A percentile compares a stretch with the other conserved stretches of the same genome.
Conservation (phyloP, 768 basidiomycete genomes). For the Clavaria fumosa region DNA sequence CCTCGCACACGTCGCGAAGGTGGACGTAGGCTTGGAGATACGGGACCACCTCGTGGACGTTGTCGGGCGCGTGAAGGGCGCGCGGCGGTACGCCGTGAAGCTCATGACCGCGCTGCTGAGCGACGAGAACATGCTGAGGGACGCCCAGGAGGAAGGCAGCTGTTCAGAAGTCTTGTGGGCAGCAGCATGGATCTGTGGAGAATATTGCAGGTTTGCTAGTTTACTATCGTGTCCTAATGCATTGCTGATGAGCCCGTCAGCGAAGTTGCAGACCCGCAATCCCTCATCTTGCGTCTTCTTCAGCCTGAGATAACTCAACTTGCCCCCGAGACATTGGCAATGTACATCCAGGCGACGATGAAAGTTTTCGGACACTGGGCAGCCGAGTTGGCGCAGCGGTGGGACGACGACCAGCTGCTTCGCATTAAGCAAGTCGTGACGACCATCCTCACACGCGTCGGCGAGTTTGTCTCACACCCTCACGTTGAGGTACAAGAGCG, state of each 20-base stretch:
- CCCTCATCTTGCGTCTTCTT: slow-evolving; percentile 54
- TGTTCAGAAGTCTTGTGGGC: slow-evolving; percentile 85
- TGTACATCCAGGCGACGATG: slow-evolving; percentile 68
- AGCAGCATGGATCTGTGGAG: slow-evolving; percentile 93
- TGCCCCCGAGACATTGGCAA: slow-evolving; percentile 48
- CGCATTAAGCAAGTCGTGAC: slow-evolving; percentile 53
- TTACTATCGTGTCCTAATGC: not conserved
- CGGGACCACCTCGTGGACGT: slow-evolving; percentile 80
- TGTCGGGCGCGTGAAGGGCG: slow-evolving; percentile 61
- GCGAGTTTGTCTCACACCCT: slow-evolving; percentile 39
- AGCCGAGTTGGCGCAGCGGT: slow-evolving; percentile 55
- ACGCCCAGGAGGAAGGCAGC: slow-evolving; percentile 51
- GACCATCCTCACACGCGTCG: slow-evolving; percentile 40
- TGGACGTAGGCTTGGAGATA: slow-evolving; percentile 62
- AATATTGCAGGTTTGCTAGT: slow-evolving; percentile 67
- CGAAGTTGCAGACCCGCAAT: slow-evolving; percentile 65
- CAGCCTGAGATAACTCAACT: slow-evolving; percentile 41
- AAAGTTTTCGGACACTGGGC: slow-evolving; percentile 86
- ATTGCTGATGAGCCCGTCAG: slow-evolving; percentile 23
- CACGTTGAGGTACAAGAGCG: slow-evolving; percentile 90
- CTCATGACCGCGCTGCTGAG: slow-evolving; percentile 69
- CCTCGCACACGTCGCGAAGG: slow-evolving; percentile 74
- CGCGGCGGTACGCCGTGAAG: slow-evolving; percentile 66
- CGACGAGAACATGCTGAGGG: slow-evolving; percentile 60
- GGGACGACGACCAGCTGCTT: slow-evolving; percentile 58